Conservation (phyloP, 352 stramenopile species). For the Phytophthora constricta region DNA sequence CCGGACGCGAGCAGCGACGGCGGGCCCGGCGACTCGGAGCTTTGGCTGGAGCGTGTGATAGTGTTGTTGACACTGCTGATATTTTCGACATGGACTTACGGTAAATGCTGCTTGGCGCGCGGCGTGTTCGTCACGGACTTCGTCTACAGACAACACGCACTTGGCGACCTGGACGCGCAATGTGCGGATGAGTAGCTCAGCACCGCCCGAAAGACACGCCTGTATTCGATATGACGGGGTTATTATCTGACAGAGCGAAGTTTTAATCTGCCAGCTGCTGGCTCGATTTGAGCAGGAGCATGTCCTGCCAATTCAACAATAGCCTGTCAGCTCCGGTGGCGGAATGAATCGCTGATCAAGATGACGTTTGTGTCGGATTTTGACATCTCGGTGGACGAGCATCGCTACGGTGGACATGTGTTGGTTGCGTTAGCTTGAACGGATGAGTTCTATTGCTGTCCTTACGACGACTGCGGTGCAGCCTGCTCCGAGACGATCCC, state of each 20-base stretch:
- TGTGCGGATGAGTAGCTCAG: neutral
- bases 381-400: too few relatives aligned
- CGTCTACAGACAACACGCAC: neutral
- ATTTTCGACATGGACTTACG: slow-evolving; percentile 1
- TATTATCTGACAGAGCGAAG: too few relatives aligned
- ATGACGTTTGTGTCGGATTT: neutral
- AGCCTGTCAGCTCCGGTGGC: neutral
- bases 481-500: slow-evolving; percentile 33
- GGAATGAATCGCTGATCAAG: neutral
- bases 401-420: neutral
- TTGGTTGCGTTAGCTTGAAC: too few relatives aligned
- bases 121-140: neutral
- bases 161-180: neutral
- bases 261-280: too few relatives aligned
- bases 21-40: slow-evolving; percentile 32
- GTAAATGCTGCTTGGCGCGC: neutral
- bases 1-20: slow-evolving; percentile 54
- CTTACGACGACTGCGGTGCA: neutral
- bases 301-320: neutral
- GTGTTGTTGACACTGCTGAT: slow-evolving; percentile 12
- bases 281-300: neutral
- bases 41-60: neutral
- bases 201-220: neutral
- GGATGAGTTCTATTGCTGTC: too few relatives aligned
- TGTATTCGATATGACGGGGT: slow-evolving; percentile 34